Evolutionary conservation across 345 rosid species (phyloP), one percentile per base, ranked within the genome.

Genomic region (Reutealis trisperma): DNA sequence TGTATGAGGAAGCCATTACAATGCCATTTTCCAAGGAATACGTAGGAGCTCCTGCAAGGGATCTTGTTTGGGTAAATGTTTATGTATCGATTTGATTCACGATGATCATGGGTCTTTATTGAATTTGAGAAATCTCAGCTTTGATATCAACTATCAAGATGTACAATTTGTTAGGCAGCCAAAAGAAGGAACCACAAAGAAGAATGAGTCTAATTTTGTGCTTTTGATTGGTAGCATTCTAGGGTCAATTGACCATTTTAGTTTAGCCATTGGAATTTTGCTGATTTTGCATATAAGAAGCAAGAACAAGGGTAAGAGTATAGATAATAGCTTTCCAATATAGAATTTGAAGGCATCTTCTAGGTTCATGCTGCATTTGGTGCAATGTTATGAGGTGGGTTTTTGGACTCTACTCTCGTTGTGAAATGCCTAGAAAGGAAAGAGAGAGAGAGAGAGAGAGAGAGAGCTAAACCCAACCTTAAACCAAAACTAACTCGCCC

Each of bases 81-180:
- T 91, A 51, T 93, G 98, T 79, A 76, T 87, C 24, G 98, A 91
- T 27, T 84, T 91, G 77, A 82, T 75, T 61, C 84, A 91, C 34
- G 78, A 91, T 67, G 79, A 37, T 25, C 84, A 84, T 58, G 93
- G 89, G 12, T 65, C 88, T 62, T 85, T 91, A 54, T 66, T 86
- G 16, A 92, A 90, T 81, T 70, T 91, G 78, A 85, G 87, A 81
- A 90, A 89, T 76, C 73, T 80, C 70, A 89, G 89, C 72, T 80
- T 83, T 7, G 76, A 71, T 41, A 66, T 75, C 2, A 72, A 66
- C 19, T 62, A 58, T 9, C 82, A 78, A 4, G 91, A 87, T 79
- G 55, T 83, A 5, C 58, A 90, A 41, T 87, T 75, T 65, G 77
- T 91, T 55, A 90, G 96, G 84, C 84, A 76, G n/a, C 85, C 86